Conservation (phyloP, 2,329 filamentous ascomycete genomes). For the Cercospora citrullina region DNA sequence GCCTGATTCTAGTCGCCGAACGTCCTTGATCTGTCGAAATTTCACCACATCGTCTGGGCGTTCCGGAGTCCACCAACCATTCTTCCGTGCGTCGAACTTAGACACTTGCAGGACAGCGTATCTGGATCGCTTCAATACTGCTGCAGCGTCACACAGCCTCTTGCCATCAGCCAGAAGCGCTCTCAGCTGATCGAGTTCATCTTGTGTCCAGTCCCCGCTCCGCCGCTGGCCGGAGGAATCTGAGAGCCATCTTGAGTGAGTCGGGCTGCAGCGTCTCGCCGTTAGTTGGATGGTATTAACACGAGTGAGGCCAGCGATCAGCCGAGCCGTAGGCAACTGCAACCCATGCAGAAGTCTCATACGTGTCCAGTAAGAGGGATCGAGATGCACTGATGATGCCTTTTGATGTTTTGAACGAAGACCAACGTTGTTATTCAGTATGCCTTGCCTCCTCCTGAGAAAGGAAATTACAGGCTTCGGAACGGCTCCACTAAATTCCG, state of each 20-base stretch:
- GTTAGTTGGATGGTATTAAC: neutral
- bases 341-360: neutral
- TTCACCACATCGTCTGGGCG: slow-evolving; percentile 1
- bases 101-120: neutral
- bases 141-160: neutral
- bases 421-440: neutral
- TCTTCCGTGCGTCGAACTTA: neutral
- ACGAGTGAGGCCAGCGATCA: neutral
- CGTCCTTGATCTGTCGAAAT: slow-evolving; percentile 4
- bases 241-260: neutral
- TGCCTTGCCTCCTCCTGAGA: neutral
- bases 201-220: slow-evolving; percentile 5
- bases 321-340: neutral
- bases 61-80: slow-evolving; percentile 12
- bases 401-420: neutral
- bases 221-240: neutral
- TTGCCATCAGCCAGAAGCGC: slow-evolving; percentile 4
- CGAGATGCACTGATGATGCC: neutral
- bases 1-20: neutral
- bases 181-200: slow-evolving; percentile 1
- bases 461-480: neutral
- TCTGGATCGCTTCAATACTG: slow-evolving; percentile 1
- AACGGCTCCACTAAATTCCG: neutral
- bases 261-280: neutral
- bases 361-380: neutral